A percentile compares a stretch with the other conserved stretches of the same genome.
Evolutionary conservation across 768 basidiomycete genomes (phyloP).

Genomic region (Botryobasidium botryosum): DNA sequence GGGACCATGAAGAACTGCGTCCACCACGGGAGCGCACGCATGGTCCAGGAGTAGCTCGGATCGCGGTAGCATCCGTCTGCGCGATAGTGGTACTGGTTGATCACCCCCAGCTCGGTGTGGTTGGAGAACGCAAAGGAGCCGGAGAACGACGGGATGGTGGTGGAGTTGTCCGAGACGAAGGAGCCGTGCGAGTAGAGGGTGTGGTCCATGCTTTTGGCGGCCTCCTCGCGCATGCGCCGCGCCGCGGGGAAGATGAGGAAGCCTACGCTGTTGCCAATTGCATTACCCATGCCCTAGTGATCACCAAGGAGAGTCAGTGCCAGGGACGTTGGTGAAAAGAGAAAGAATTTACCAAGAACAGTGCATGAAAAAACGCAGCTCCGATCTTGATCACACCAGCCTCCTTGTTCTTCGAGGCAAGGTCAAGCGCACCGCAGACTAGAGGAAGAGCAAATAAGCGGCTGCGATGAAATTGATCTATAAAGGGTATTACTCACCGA

Average conservation of each 20-base stretch:
- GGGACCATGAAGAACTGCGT: slow-evolving; percentile 62
- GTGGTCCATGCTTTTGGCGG: slow-evolving; percentile 34
- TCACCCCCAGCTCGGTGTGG: slow-evolving; percentile 24
- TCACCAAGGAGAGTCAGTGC: slow-evolving; percentile 14
- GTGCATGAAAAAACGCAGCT: slow-evolving; percentile 70
- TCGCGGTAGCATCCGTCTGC: slow-evolving; percentile 54
- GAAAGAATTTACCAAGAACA: slow-evolving; percentile 32
- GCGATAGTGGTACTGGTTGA: slow-evolving; percentile 21
- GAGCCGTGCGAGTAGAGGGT: slow-evolving; percentile 38
- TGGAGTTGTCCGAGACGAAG: slow-evolving; percentile 22
- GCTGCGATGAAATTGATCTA: background rate
- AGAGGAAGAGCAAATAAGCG: slow-evolving; percentile 11
- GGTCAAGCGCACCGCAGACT: slow-evolving; percentile 72
- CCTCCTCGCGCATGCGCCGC: slow-evolving; percentile 29
- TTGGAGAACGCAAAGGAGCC: slow-evolving; percentile 36
- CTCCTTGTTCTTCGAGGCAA: slow-evolving; percentile 73
- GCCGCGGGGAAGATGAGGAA: slow-evolving; percentile 46
- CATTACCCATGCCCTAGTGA: slow-evolving; percentile 51
- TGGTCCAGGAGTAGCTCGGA: slow-evolving; percentile 48
- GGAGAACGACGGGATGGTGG: background rate
- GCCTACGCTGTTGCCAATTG: slow-evolving; percentile 68
- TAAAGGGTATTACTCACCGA: slow-evolving; percentile 29
- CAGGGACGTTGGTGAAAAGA: slow-evolving; percentile 12
- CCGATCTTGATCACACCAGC: slow-evolving; percentile 46
- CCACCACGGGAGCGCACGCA: slow-evolving; percentile 70